These are phyloP conservation scores for Fusarium sp. DNA, from an alignment of 2,329 filamentous ascomycete genomes.

Conservation along the genomic window DNA sequence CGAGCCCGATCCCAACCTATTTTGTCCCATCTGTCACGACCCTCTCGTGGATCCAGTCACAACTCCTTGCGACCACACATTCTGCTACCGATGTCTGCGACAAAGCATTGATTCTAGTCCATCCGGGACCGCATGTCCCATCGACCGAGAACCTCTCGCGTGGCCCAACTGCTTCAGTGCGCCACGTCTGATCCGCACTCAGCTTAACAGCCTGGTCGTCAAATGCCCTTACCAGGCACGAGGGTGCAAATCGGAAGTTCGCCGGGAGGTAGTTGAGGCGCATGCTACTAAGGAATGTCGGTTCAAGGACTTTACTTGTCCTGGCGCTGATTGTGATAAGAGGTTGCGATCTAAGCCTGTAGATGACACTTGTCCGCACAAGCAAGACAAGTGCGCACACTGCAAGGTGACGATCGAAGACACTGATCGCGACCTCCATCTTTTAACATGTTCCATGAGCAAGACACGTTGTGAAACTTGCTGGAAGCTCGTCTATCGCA, in stretches of 20 bases:
- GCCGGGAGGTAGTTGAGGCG: slow-evolving; percentile 66
- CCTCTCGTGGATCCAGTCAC: slow-evolving; percentile 71
- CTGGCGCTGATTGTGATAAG: slow-evolving; percentile 64
- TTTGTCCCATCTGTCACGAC: slow-evolving; percentile 70
- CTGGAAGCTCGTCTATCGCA: slow-evolving; percentile 58
- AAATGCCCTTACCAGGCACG: slow-evolving; percentile 66
- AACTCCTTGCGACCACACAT: slow-evolving; percentile 74
- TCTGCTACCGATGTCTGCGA: slow-evolving; percentile 70
- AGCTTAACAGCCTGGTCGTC: slow-evolving; percentile 71
- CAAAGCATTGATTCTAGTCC: slow-evolving; percentile 57
- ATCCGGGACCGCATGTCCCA: slow-evolving; percentile 63
- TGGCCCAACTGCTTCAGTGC: slow-evolving; percentile 58
- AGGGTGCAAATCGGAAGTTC: slow-evolving; percentile 64
- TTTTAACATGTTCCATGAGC: slow-evolving; percentile 60
- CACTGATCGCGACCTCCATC: slow-evolving; percentile 55
- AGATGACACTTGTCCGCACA: slow-evolving; percentile 68
- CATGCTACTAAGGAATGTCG: slow-evolving; percentile 70
- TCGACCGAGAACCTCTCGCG: slow-evolving; percentile 64
- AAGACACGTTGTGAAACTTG: slow-evolving; percentile 65
- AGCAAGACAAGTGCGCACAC: slow-evolving; percentile 63
- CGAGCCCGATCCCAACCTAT: slow-evolving; percentile 61
- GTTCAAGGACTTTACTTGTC: slow-evolving; percentile 68
- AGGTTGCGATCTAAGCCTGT: slow-evolving; percentile 64
- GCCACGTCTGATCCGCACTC: slow-evolving; percentile 66
- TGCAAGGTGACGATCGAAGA: slow-evolving; percentile 65